Base-by-base conservation (phyloP, 2,329 filamentous ascomycete species). In the Hymenoscyphus fraxineus region DNA sequence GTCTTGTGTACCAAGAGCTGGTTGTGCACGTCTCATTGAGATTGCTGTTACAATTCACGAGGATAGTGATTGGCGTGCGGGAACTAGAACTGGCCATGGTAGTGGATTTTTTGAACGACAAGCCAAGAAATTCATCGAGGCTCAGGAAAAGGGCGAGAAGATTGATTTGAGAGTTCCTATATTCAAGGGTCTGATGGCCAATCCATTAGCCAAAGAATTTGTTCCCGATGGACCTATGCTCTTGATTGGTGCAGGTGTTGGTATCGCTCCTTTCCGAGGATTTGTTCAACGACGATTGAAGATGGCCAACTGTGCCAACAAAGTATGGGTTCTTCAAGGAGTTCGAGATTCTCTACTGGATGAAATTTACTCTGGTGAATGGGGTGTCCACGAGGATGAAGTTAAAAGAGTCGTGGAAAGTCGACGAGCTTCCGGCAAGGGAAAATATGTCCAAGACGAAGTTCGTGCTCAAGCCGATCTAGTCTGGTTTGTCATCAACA, bases 121-220 rank as follows among this genome's bases (percentile, higher is more conserved):
- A 72, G 93, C 95, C 0, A 83, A 83, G 47, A 83, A 84, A 69
- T 90, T 91, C 74, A 83, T 94, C 71, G 83, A 85, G 15, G 87
- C 90, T 0, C 86, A 92, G 74, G 78, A 82, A 40, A 78, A 82
- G 1, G 89, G 89, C 58, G 81, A 84, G 62, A 76, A 79, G 59
- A 82, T 78, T 2, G 85, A 92, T 69, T 75, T 98, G 16, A 88
- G 91, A 71, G 82, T 98, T 5, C 95, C 95, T 72, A 97, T 99
- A 92, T 99, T 99, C 85, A 93, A 96, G 74, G 95, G 95, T 0
- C 82, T 99, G 55, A 99, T 99, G 95, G 89, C 93, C 67, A 99
- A 99, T 77, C 95, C 95, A 0, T 84, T 99, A 1, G 95, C 93
- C 12, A 90, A 89, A 74, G 88, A 97, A 74, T 99, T 98, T 75